Percentiles rank a stretch among this genome's conserved stretches.
Evolutionary conservation across 495 filamentous ascomycete species (phyloP).

Genomic region (Venustampulla echinocandica): DNA sequence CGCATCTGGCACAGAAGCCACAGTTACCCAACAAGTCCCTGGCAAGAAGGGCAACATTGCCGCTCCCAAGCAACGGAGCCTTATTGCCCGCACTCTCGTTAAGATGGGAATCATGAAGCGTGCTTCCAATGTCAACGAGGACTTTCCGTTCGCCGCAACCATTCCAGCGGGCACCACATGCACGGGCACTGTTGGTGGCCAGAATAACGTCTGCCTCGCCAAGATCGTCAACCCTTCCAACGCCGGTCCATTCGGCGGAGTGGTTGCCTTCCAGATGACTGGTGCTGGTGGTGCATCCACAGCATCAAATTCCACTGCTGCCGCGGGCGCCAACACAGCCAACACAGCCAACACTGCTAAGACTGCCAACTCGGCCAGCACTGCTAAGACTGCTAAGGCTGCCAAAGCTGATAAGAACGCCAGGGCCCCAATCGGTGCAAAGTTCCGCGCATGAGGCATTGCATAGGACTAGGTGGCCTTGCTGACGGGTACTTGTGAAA

Average conservation of each 20-base stretch:
- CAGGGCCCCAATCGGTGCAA: no score
- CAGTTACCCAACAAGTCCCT: constrained; percentile 23
- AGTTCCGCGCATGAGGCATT: no score
- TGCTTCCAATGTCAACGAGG: constrained; percentile 29
- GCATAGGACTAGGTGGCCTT: no score
- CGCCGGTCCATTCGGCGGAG: constrained; percentile 32
- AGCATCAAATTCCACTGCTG: no score
- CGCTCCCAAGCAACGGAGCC: constrained; percentile 18
- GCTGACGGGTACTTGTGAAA: no score
- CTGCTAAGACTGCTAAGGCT: no score
- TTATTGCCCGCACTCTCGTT: constrained; percentile 22
- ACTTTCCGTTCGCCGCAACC: constrained; percentile 25
- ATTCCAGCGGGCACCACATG: constrained; percentile 29
- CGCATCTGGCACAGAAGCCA: constrained; percentile 19
- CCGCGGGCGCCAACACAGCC: constrained; percentile 2
- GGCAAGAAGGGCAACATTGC: constrained; percentile 28
- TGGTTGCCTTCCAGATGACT: constrained; percentile 31
- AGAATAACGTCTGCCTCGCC: constrained; percentile 28
- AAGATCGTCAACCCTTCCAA: constrained; percentile 31
- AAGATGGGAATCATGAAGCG: constrained; percentile 24
- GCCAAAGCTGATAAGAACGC: no score
- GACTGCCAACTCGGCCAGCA: no score
- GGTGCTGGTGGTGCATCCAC: constrained; percentile 1
- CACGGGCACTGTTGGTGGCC: constrained; percentile 27
- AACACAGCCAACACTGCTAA: no score